A percentile compares a stretch with the other conserved stretches of the same genome.
phyloP scores from a whole-genome alignment of 257 asterid species.

The Nicotiana attenuata region DNA sequence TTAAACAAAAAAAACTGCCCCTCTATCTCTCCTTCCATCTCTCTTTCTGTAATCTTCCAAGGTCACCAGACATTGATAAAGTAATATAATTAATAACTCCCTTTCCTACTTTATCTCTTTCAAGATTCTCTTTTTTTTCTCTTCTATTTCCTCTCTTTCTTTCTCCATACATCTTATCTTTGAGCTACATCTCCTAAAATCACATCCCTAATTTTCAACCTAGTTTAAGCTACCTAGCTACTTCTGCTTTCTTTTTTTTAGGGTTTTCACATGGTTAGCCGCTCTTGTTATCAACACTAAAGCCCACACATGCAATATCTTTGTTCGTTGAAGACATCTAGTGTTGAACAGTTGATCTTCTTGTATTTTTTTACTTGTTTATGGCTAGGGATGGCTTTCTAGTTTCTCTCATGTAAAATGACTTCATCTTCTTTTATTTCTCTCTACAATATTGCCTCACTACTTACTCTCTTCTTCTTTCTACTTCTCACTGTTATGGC shows the following conservation, averaged over 20 bases:
- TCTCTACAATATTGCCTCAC: constrained; percentile 11
- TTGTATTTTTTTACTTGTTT: not conserved
- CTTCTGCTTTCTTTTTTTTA: not conserved
- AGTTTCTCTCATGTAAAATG: constrained; percentile 9
- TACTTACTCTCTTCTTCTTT: constrained; percentile 13
- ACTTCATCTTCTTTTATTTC: not conserved
- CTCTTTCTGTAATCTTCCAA: not conserved
- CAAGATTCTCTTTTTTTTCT: constrained; percentile 7
- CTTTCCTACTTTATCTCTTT: constrained; percentile 14
- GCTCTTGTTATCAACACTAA: not conserved
- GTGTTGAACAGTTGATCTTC: not conserved
- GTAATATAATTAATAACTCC: constrained; percentile 9
- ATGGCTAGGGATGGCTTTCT: constrained; percentile 17
- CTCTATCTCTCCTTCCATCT: not conserved
- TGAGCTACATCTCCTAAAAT: not conserved
- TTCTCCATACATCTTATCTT: not conserved
- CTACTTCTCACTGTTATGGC: constrained; percentile 12
- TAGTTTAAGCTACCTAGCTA: not conserved
- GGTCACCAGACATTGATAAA: constrained; percentile 13
- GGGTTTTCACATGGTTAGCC: not conserved
- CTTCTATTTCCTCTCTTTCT: not conserved
- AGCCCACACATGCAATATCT: not conserved
- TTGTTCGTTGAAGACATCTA: not conserved
- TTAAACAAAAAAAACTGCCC: too few relatives aligned
- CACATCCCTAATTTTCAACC: not conserved